phyloP scores from a whole-genome alignment of 1,139 yeast species.

The Geotrichum histeridarum region DNA sequence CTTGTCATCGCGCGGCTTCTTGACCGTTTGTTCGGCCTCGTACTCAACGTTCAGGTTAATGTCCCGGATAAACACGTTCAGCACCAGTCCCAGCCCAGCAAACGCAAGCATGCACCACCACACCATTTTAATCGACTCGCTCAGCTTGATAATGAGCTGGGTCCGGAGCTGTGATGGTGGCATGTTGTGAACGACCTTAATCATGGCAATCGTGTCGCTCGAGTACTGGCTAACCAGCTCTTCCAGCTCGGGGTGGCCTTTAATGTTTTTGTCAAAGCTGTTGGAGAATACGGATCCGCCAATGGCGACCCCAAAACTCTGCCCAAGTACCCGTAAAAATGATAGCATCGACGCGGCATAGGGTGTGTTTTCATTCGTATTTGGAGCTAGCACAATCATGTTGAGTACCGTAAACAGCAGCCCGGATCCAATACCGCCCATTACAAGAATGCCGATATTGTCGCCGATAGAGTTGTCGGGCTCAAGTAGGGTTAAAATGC shows the following conservation, averaged over 20 bases:
- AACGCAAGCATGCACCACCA: conserved; percentile 26
- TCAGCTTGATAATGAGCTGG: conserved; percentile 23
- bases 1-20: neutral
- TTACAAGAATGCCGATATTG: conserved; percentile 51
- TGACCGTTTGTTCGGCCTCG: conserved; percentile 26
- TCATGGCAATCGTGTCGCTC: conserved; percentile 26
- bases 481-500: conserved; percentile 44
- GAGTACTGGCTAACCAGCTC: conserved; percentile 14
- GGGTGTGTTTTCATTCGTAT: conserved; percentile 48
- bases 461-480: conserved; percentile 39
- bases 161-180: conserved; percentile 21
- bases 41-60: conserved; percentile 26
- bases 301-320: conserved; percentile 48
- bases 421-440: conserved; percentile 54
- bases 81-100: conserved; percentile 24
- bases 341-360: conserved; percentile 49
- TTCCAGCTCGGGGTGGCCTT: conserved; percentile 19
- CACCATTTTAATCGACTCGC: conserved; percentile 24
- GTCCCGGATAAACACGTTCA: conserved; percentile 27
- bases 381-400: conserved; percentile 47
- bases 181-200: conserved; percentile 22
- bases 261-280: conserved; percentile 22
- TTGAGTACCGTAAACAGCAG: conserved; percentile 38
- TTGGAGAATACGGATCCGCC: conserved; percentile 47
- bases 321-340: conserved; percentile 48